A percentile compares a stretch with the other conserved stretches of the same genome.
These are phyloP conservation scores for Claviceps cyperi DNA, from an alignment of 2,329 filamentous ascomycete genomes.

Conservation along the genomic window DNA sequence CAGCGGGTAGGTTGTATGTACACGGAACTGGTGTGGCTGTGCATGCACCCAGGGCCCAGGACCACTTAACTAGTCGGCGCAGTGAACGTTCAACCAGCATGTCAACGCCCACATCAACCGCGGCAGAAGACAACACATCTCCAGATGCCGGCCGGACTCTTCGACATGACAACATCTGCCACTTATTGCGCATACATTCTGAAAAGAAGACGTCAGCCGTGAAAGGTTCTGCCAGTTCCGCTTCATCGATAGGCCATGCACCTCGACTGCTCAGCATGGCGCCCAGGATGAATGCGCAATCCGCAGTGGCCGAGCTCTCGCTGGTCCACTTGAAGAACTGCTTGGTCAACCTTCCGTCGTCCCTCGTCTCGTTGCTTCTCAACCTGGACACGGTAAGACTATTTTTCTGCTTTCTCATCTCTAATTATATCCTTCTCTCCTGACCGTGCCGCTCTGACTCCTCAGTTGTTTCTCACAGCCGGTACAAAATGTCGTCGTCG, in stretches of 20 bases:
- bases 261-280: constrained; percentile 22
- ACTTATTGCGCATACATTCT: not conserved
- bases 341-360: constrained; percentile 78
- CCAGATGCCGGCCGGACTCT: not conserved
- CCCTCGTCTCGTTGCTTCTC: constrained; percentile 69
- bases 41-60: not conserved
- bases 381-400: constrained; percentile 73
- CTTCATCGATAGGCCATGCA: not conserved
- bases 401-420: constrained; percentile 7
- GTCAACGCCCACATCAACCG: not conserved
- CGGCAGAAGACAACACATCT: not conserved
- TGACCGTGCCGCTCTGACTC: not conserved
- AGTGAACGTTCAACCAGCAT: not conserved
- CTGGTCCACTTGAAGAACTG: constrained; percentile 86
- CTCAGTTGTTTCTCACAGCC: constrained; percentile 36
- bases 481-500: constrained; percentile 91
- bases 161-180: not conserved
- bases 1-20: too few species aligned
- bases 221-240: not conserved
- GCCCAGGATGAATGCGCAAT: constrained; percentile 39
- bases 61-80: too few species aligned
- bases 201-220: not conserved
- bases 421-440: not conserved
- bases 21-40: not conserved
- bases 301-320: constrained; percentile 68